Conservation (phyloP, 108 stramenopile genomes). For the Cylindrotheca closterium region DNA sequence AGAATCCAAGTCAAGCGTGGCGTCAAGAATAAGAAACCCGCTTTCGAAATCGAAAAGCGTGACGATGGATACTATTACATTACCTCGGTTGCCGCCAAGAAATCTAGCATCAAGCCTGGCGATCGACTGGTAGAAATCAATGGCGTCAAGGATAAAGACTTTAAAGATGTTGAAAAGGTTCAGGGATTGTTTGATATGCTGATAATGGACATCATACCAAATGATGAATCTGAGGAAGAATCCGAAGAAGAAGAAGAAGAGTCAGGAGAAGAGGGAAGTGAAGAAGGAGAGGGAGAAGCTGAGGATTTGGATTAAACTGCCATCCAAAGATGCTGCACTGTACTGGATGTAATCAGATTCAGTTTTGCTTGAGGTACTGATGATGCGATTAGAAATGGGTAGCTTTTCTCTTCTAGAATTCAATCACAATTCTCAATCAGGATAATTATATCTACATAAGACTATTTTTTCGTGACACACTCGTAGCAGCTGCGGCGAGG, state of each 20-base stretch:
- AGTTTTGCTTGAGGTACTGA: no score
- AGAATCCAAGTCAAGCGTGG: slow-evolving; percentile 24
- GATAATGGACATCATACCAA: slow-evolving; percentile 19
- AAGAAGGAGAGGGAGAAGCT: slow-evolving; percentile 3
- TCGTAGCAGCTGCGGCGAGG: no score
- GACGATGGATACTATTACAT: slow-evolving; percentile 30
- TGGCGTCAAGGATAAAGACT: slow-evolving; percentile 27
- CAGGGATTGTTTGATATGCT: slow-evolving; percentile 32
- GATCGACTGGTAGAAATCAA: slow-evolving; percentile 36
- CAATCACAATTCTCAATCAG: no score
- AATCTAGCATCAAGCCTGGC: slow-evolving; percentile 27
- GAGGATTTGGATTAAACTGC: slow-evolving; percentile 2
- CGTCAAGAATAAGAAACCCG: slow-evolving; percentile 20
- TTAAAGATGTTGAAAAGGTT: slow-evolving; percentile 17
- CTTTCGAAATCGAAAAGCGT: slow-evolving; percentile 32
- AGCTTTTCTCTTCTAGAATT: no score
- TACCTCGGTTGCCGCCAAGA: slow-evolving; percentile 22
- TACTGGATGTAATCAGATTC: no score
- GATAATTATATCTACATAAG: no score
- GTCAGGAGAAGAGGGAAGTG: neutral
- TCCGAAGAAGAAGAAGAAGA: slow-evolving; percentile 12
- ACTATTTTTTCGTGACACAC: no score
- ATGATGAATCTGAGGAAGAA: slow-evolving; percentile 13
- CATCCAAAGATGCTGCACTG: no score
- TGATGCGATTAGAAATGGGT: no score